Conservation (phyloP, 1,139 yeast species). For the Geotrichum carabidarum region DNA sequence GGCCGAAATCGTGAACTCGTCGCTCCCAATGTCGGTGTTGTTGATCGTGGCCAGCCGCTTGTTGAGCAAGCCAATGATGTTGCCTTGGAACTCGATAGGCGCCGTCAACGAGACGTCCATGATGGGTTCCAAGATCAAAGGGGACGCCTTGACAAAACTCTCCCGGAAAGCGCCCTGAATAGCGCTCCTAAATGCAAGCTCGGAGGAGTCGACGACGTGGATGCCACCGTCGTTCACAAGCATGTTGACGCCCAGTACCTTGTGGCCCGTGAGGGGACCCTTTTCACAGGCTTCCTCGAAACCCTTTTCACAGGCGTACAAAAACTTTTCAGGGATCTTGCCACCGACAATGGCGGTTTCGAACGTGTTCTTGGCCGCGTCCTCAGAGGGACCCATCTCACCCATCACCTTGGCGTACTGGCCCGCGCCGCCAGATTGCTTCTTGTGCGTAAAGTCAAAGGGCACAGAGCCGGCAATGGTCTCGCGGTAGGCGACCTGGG, state of each 20-base stretch:
- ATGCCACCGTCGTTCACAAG: constrained; percentile 94
- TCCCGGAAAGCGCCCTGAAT: constrained; percentile 88
- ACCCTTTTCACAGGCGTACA: constrained; percentile 92
- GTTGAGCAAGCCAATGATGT: constrained; percentile 84
- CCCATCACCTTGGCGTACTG: constrained; percentile 98
- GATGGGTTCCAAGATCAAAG: constrained; percentile 90
- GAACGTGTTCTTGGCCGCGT: constrained; percentile 58
- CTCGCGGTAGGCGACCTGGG: constrained; percentile 97
- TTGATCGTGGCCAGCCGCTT: constrained; percentile 87
- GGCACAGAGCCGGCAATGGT: constrained; percentile 67
- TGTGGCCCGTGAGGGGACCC: constrained; percentile 95
- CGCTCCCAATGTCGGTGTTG: constrained; percentile 90
- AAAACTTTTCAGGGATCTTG: constrained; percentile 89
- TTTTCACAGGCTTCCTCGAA: constrained; percentile 91
- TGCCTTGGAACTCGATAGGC: constrained; percentile 94
- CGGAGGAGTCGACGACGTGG: constrained; percentile 95
- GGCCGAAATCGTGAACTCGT: constrained; percentile 88
- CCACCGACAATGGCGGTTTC: constrained; percentile 93
- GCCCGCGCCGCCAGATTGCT: constrained; percentile 99
- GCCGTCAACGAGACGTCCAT: constrained; percentile 92
- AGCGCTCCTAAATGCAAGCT: constrained; percentile 90
- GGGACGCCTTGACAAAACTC: constrained; percentile 77
- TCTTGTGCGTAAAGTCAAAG: constrained; percentile 95
- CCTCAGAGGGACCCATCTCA: constrained; percentile 40
- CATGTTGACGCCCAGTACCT: constrained; percentile 89